phyloP scores from a whole-genome alignment of 1,284 basidiomycete species.

The Puccinia hordei region DNA sequence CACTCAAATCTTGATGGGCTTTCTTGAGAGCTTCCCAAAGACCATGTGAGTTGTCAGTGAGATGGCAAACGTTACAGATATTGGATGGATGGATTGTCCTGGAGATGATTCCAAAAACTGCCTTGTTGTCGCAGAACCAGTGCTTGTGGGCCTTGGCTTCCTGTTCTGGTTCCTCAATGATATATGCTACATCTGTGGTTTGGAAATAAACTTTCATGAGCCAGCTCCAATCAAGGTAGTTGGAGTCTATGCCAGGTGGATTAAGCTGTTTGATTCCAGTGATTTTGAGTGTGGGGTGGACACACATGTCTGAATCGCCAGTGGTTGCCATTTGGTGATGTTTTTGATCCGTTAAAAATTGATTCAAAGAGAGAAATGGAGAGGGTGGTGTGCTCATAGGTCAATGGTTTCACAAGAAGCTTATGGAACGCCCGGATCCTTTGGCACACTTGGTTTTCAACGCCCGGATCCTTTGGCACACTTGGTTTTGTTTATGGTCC shows the following conservation, averaged over 20 bases:
- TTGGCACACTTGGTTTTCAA: no score
- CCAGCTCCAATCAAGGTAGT: no score
- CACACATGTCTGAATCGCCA: background rate
- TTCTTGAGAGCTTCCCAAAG: slow-evolving; percentile 11
- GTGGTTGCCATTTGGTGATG: background rate
- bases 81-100: background rate
- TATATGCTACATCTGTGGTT: background rate
- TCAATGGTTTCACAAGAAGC: no score
- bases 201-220: no score
- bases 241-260: background rate
- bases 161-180: background rate
- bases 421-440: no score
- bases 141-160: background rate
- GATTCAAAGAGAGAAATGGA: no score
- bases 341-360: no score
- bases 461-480: no score
- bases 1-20: slow-evolving; percentile 11
- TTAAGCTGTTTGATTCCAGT: background rate
- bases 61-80: no score
- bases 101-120: background rate
- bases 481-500: no score
- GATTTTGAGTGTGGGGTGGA: background rate
- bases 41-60: background rate
- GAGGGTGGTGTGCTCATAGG: no score
- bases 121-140: slow-evolving; percentile 13